Evolutionary conservation across 495 filamentous ascomycete genomes (phyloP), one percentile per base, ranked within the genome.

Genomic region (Penicillium silybi): DNA sequence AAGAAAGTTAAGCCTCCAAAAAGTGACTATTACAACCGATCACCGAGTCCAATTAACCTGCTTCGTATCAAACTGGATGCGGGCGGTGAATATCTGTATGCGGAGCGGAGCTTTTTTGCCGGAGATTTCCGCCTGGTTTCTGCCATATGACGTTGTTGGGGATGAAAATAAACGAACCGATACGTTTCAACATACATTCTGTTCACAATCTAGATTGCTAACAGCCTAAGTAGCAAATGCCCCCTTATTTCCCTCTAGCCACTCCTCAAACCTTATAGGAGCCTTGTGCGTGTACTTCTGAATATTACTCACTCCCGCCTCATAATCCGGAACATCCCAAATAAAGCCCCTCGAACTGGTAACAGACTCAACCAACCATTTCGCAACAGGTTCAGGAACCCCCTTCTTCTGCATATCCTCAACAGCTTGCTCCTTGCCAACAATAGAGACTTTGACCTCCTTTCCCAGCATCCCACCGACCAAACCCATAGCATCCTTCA

Each of bases 121-220:
- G 7, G 3, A 3, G 9, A 16, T n/a, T 8, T 10, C 54, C 54
- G 49, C 39, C 44, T 46, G 4, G 7, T 39, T 53, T 56, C 54
- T 56, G 54, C 54, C 54, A 8, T 25, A 56, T 47, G 48, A 48
- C 38, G 48, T 56, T 7, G n/a, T 13, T n/a, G n/a, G n/a, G 19
- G 20, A 17, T 16, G 23, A 25, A 8, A 27, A 0, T 8, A 43
- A 6, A n/a, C n/a, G n/a, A n/a, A n/a, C n/a, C n/a, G n/a, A n/a
- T n/a, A n/a, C n/a, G n/a, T n/a, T n/a, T n/a, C n/a, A n/a, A n/a
- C n/a, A n/a, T n/a, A n/a, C n/a, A n/a, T n/a, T n/a, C n/a, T n/a
- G n/a, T n/a, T n/a, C n/a, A n/a, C n/a, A n/a, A n/a, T n/a, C n/a
- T n/a, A n/a, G n/a, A n/a, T n/a, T n/a, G n/a, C n/a, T n/a, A n/a